Evolutionary conservation across 2,329 filamentous ascomycete genomes (phyloP), one percentile per base, ranked within the genome.

Genomic region (Xylaria hypoxylon): DNA sequence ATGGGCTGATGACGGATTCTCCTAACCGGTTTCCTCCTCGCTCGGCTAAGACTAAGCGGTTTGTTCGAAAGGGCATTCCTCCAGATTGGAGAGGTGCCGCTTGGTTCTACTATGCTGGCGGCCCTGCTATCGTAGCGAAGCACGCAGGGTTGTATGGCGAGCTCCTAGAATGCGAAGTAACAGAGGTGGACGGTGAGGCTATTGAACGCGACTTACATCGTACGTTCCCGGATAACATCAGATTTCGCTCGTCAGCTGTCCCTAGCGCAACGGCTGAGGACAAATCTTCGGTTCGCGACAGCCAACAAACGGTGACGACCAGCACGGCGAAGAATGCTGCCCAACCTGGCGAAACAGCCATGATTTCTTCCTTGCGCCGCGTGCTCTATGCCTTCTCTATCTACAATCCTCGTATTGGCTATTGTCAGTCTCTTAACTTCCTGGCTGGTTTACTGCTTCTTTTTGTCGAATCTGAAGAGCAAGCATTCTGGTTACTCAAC

Each of bases 351-450:
- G 94, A 97, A 80, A 93, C 92, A 0, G 84, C 88, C 13, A 93
- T 97, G 74, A 90, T 98, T 59, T 86, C 89, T 42, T 90, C 93
- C 4, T 86, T 98, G 7, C 91, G 95, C 33, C 89, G 93, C 45
- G 93, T 98, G 0, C 83, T 98, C 28, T 92, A 93, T 74, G 94
- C 94, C 11, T 98, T 97, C 78, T 90, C 95, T 2, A 86, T 97
- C 47, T 93, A 97, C 80, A 96, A 96, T 73, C 94, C 95, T 0
- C 88, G 88, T 61, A 96, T 97, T 72, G 95, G 95, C 15, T 98
- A 98, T 79, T 98, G 95, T 76, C 95, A 98, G 78, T 96, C 92
- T 22, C 87, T 98, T 33, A 98, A 98, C 79, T 98, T 98, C 79
- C 87, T 98, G 57, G 94, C 95, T 4, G 95, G 94, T 3, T 86